Base-by-base conservation (phyloP, 257 asterid species). In the Ligustrum vulgare region DNA sequence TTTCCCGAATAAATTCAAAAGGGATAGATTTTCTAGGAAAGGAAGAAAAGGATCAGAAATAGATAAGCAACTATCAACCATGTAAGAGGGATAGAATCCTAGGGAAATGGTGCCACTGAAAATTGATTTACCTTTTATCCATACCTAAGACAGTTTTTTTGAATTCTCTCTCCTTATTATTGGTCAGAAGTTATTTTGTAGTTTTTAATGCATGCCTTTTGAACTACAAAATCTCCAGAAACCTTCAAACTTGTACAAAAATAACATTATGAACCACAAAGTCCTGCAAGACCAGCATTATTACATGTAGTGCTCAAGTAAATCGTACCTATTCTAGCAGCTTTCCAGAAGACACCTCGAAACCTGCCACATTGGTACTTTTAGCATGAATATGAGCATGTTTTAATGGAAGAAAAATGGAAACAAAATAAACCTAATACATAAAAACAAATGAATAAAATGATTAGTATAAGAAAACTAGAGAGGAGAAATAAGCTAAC, bases 291-390 rank as follows among this genome's bases (percentile, higher is more conserved):
- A 72, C 41, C 41, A 39, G 56, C 36, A 39, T 64, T 15, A 45
- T 35, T 20, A 69, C 70, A 78, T 37, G 12, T 35, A 39, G 64
- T 34, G 33, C 72, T 64, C n/a, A 41, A 77, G 68, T 32, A 64
- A 71, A 74, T 12, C 32, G n/a, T 83, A 86, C 90, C 90, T 81
- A 86, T 86, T 86, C 90, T 81, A 74, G 90, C 86, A 79, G 90
- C 90, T 76, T 86, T 86, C 90, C 90, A 86, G 83, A 86, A 86
- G 68, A 86, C 90, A 69, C 86, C 90, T 64, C 87, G 87, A 75
- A 86, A 83, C 83, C 90, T 86, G 90, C 73, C 81, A 83, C 65
- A 58, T n/a, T 37, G 81, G 67, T 54, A 75, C 35, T 32, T 28
- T 77, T 62, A 82, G 78, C 76, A 60, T 72, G 80, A 31, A 71